Evolutionary conservation across 352 stramenopile species (phyloP).

Genomic region (Elongisporangium anandrum): DNA sequence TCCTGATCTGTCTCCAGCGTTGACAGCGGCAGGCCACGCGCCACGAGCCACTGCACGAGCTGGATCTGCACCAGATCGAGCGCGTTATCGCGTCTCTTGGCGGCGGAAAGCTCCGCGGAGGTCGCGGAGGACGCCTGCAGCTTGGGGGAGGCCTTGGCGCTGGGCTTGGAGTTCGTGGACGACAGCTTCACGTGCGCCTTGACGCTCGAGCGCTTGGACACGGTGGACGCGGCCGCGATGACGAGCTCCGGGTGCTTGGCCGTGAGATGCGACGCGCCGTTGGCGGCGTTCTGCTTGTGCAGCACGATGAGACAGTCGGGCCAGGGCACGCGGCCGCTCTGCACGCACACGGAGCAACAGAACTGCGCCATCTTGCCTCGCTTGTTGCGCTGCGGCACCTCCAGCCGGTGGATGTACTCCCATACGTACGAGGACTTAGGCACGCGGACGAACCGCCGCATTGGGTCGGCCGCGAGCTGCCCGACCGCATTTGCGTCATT

Average conservation of each 20-base stretch:
- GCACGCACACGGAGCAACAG: neutral
- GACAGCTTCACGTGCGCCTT: neutral
- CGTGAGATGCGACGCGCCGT: neutral
- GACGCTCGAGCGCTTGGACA: neutral
- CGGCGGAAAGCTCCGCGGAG: neutral
- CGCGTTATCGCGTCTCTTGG: neutral
- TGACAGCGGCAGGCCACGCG: neutral
- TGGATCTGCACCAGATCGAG: neutral
- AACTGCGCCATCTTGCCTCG: neutral
- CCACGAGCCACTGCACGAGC: neutral
- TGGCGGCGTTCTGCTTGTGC: neutral
- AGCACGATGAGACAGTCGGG: neutral
- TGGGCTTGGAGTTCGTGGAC: neutral
- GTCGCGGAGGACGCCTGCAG: neutral
- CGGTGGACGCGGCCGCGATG: neutral
- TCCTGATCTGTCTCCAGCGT: neutral
- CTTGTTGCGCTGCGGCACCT: neutral
- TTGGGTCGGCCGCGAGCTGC: neutral
- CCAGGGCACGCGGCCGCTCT: neutral
- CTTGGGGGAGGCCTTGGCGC: neutral
- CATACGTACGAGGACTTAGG: neutral
- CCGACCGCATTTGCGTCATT: neutral
- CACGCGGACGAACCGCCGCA: neutral
- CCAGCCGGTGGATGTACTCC: neutral
- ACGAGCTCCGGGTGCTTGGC: neutral